These are phyloP conservation scores for Monosporascus sp. DNA, from an alignment of 2,329 filamentous ascomycete genomes.

Conservation along the genomic window DNA sequence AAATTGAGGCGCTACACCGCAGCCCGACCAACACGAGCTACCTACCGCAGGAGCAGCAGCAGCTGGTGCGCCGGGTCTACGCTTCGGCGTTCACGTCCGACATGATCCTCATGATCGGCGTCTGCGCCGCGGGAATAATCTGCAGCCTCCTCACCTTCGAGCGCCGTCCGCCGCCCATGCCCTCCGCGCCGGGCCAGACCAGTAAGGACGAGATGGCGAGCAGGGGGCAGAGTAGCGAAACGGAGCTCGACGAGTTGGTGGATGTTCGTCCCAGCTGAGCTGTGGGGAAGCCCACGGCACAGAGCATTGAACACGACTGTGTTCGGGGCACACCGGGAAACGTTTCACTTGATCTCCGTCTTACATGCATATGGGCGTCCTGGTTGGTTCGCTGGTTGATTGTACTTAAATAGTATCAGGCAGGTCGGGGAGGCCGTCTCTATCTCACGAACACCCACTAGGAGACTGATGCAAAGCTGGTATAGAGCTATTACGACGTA, in stretches of 20 bases:
- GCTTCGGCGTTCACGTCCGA: slow-evolving; percentile 40
- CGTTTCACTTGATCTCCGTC: no score
- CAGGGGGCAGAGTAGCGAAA: slow-evolving; percentile 20
- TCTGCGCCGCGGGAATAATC: slow-evolving; percentile 37
- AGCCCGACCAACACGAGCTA: slow-evolving; percentile 35
- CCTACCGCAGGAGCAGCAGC: slow-evolving; percentile 27
- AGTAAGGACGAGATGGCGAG: slow-evolving; percentile 18
- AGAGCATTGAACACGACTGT: no score
- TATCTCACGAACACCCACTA: no score
- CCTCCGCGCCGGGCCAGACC: slow-evolving; percentile 12
- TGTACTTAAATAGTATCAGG: no score
- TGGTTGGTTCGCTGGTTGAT: no score
- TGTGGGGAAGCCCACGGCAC: not conserved
- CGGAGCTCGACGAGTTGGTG: slow-evolving; percentile 24
- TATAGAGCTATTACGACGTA: no score
- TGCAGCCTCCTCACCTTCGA: slow-evolving; percentile 40
- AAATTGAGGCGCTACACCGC: slow-evolving; percentile 38
- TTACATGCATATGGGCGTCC: no score
- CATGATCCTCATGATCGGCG: slow-evolving; percentile 39
- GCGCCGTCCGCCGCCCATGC: slow-evolving; percentile 30
- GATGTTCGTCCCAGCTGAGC: not conserved
- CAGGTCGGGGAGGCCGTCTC: no score
- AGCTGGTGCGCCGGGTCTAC: slow-evolving; percentile 35
- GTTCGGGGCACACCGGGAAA: no score
- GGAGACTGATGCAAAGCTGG: no score